Percentiles rank a stretch among this genome's conserved stretches.
Conservation (phyloP, 2,329 filamentous ascomycete genomes). For the Stagonosporopsis cucurbitacearum region DNA sequence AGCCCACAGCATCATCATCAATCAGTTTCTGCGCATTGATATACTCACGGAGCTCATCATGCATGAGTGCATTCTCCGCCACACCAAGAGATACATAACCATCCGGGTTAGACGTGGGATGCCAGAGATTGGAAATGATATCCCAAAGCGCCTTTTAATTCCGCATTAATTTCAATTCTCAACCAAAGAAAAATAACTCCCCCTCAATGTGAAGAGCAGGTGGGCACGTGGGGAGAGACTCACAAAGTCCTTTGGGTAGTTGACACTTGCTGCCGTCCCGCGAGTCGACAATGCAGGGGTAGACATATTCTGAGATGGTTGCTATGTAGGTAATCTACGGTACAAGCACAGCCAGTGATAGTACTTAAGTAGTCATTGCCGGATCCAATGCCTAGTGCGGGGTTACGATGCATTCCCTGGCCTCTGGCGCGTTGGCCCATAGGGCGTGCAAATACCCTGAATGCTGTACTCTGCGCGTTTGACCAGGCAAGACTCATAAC, state of each 20-base stretch:
- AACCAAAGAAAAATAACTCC: no score
- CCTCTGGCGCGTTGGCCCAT: background rate
- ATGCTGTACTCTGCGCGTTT: background rate
- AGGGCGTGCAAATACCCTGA: background rate
- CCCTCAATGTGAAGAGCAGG: no score
- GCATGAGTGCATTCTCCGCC: slow-evolving; percentile 62
- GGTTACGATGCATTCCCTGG: background rate
- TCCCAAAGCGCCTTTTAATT: slow-evolving; percentile 31
- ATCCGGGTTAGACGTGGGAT: slow-evolving; percentile 50
- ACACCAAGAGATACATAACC: slow-evolving; percentile 60
- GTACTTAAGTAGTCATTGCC: background rate
- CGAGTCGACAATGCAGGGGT: slow-evolving; percentile 3
- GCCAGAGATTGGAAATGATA: slow-evolving; percentile 55
- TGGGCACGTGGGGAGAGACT: background rate
- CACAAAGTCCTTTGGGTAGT: slow-evolving; percentile 8
- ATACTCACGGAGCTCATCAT: slow-evolving; percentile 52
- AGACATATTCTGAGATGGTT: background rate
- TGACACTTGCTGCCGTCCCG: slow-evolving; percentile 5
- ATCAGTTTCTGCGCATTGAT: slow-evolving; percentile 49
- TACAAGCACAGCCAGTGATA: no score
- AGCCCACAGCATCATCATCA: slow-evolving; percentile 9
- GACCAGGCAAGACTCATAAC: no score
- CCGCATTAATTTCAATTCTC: background rate
- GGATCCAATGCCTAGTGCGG: background rate
- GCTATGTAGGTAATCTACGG: background rate